Conservation (phyloP, 345 rosid genomes). For the Dimocarpus longan region DNA sequence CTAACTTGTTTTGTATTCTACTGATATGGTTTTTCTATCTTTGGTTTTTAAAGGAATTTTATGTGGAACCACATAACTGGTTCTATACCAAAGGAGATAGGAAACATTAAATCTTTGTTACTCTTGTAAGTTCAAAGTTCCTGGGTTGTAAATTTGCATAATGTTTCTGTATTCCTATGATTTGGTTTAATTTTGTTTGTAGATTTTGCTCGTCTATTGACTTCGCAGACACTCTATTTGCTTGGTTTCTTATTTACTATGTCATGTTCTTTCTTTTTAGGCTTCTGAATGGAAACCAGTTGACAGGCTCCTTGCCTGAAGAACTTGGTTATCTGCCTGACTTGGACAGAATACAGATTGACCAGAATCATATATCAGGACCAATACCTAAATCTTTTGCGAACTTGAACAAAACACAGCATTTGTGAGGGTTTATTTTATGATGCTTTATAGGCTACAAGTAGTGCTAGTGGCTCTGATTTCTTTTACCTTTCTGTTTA, state of each 20-base stretch:
- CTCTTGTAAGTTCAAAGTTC: slow-evolving; percentile 73
- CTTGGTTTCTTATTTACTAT: slow-evolving; percentile 27
- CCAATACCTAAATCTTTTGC: slow-evolving; percentile 80
- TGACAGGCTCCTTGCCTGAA: slow-evolving; percentile 79
- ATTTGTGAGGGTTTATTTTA: slow-evolving; percentile 72
- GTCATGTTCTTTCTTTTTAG: slow-evolving; percentile 45
- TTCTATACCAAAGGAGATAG: slow-evolving; percentile 88
- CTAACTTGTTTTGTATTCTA: slow-evolving; percentile 3
- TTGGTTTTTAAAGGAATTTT: slow-evolving; percentile 63
- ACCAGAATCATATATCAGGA: slow-evolving; percentile 86
- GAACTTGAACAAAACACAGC: slow-evolving; percentile 75
- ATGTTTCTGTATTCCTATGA: neutral
- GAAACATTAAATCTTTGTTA: slow-evolving; percentile 64
- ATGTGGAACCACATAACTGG: slow-evolving; percentile 94
- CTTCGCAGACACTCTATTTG: slow-evolving; percentile 9
- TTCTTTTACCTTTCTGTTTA: slow-evolving; percentile 4
- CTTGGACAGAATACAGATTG: slow-evolving; percentile 93
- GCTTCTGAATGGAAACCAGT: slow-evolving; percentile 86
- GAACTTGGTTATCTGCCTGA: slow-evolving; percentile 88
- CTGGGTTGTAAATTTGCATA: neutral
- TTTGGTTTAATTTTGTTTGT: neutral
- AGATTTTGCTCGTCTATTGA: neutral
- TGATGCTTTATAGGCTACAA: slow-evolving; percentile 12
- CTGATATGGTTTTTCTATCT: slow-evolving; percentile 19
- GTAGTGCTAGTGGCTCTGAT: neutral